These are phyloP conservation scores for Theileria annulata DNA, from an alignment of 169 alveolate species.

Conservation along the genomic window DNA sequence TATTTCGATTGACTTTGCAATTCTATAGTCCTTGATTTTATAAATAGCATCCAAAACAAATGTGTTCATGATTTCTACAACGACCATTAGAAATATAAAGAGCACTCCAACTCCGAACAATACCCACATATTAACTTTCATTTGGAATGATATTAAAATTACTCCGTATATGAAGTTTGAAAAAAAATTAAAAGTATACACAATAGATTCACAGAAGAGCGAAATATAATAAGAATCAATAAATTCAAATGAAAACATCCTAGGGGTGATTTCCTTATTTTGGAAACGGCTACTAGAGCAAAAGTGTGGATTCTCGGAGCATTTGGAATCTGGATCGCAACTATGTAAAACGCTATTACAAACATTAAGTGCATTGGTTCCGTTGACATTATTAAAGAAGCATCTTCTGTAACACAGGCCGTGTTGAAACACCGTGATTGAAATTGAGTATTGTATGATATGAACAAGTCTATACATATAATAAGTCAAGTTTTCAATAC, in stretches of 20 bases:
- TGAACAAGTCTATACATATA: slow-evolving; percentile 24
- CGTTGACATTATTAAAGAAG: background rate
- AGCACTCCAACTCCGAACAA: slow-evolving; percentile 14
- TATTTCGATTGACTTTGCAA: slow-evolving; percentile 25
- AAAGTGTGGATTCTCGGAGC: slow-evolving; percentile 35
- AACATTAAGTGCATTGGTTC: background rate
- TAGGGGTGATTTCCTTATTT: slow-evolving; percentile 43
- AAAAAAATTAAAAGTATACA: slow-evolving; percentile 18
- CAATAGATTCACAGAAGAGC: slow-evolving; percentile 28
- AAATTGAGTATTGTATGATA: slow-evolving; percentile 37
- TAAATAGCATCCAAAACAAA: slow-evolving; percentile 2
- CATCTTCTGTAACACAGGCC: slow-evolving; percentile 48
- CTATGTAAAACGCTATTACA: slow-evolving; percentile 3
- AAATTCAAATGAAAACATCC: slow-evolving; percentile 35
- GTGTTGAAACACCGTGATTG: slow-evolving; percentile 57
- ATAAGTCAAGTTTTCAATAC: slow-evolving; percentile 37
- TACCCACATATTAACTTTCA: slow-evolving; percentile 13
- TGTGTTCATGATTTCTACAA: slow-evolving; percentile 34
- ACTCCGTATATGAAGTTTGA: slow-evolving; percentile 22
- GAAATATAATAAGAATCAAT: slow-evolving; percentile 36
- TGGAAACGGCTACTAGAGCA: slow-evolving; percentile 57
- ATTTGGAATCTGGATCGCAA: background rate
- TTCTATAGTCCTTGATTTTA: slow-evolving; percentile 40
- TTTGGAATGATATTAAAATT: slow-evolving; percentile 7
- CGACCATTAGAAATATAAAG: slow-evolving; percentile 1